Base-by-base conservation (phyloP, 306 rosid genomes). In the Prosopis cineraria region DNA sequence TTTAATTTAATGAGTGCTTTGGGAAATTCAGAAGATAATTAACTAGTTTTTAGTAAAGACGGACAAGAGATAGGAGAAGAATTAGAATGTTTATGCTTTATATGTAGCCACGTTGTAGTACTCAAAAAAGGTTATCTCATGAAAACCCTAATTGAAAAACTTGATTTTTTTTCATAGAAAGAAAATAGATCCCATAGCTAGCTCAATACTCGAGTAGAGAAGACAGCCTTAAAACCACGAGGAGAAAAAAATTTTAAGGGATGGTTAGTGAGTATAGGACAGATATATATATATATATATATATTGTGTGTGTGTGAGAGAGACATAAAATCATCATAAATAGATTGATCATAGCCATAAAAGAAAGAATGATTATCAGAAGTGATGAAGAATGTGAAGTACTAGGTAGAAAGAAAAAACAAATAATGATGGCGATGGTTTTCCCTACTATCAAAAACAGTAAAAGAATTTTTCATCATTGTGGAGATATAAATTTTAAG, bases 391-490 rank as follows among this genome's bases (percentile, higher is more conserved):
- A 70, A 60, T 39, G 73, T 19, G 44, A 56, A 36, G 22, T 30
- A 45, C n/a, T n/a, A n/a, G n/a, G n/a, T n/a, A n/a, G n/a, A n/a
- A n/a, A n/a, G n/a, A n/a, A n/a, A n/a, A n/a, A n/a, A n/a, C n/a
- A n/a, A n/a, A n/a, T n/a, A n/a, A n/a, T n/a, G n/a, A n/a, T n/a
- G 2, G 7, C 16, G 85, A 84, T 75, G 71, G 52, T 82, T 86
- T 79, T 71, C 41, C 31, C 12, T 12, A 68, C 34, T 64, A 79
- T 64, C 7, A 22, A 24, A 24, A 44, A 20, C 70, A 73, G 85
- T 78, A 85, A 45, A 79, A 82, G 34, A 63, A 41, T 1, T 31
- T 47, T 74, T 86, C 81, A 85, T 86, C 80, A 86, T 83, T 64
- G 68, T 77, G 50, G 64, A 33, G 82, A 79, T n/a, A n/a, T n/a